Evolutionary conservation across 768 basidiomycete species (phyloP), one percentile per base, ranked within the genome.

Genomic region (Tulasnella sp.): DNA sequence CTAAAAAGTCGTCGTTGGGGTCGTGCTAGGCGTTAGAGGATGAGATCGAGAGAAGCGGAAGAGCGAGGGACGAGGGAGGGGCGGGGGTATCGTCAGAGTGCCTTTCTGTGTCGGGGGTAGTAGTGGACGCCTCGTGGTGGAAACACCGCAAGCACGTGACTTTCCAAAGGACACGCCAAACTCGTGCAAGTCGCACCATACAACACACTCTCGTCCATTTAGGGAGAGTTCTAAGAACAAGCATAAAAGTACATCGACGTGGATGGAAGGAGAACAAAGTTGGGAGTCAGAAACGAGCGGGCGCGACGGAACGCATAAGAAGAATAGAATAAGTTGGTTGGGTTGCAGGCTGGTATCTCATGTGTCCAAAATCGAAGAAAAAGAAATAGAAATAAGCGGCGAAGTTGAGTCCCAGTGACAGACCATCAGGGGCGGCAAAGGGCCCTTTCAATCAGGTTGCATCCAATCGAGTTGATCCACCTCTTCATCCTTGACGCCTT

Each of bases 391-490:
- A 65, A 34, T 34, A 65, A 34, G 26, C n/a, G 19, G 64, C 22
- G 35, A 65, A 65, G 19, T 34, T 65, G 64, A 14, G 39, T 12
- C 12, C 12, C 12, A 37, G 17, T 34, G 17, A 17, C 9, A 19
- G 35, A 65, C 34, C 64, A 65, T 14, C 64, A 34, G 36, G 39
- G 32, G n/a, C 39, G n/a, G 64, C 52, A 59, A 26, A 29, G 22
- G 12, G 52, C 22, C 26, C 8, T 22, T 59, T 70, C 52, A 70
- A 29, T 70, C 69, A 47, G 69, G 69, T 62, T 70, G 69, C 69
- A 70, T 70, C 69, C 69, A 70, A 47, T 70, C 69, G 32, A 70
- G 69, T 47, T 70, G 69, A 37, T 70, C 69, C 29, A 70, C 69
- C 37, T 70, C 69, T 62, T 70, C 69, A 19, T 70, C 69, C 34